Evolutionary conservation across 495 filamentous ascomycete genomes (phyloP).

Genomic region (Talaromyces ruber): DNA sequence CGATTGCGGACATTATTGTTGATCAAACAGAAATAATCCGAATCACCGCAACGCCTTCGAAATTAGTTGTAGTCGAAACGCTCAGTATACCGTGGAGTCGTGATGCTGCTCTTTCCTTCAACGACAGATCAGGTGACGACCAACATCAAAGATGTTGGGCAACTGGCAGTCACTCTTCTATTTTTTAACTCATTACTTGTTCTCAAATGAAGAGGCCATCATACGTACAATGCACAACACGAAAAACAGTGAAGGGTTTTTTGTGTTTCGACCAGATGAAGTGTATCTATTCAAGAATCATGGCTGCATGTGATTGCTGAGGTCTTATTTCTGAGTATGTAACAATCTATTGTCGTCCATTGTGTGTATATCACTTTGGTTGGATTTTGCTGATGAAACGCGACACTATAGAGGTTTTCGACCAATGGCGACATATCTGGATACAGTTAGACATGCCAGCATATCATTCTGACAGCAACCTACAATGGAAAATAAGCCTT

Average conservation of each 20-base stretch:
- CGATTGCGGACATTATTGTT: background rate
- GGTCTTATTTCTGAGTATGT: background rate
- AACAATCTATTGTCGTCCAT: background rate
- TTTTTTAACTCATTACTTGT: background rate
- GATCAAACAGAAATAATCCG: background rate
- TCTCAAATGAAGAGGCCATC: background rate
- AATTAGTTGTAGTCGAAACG: no score
- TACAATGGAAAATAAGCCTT: constrained; percentile 76
- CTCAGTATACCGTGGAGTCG: no score
- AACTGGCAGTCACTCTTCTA: constrained; percentile 2
- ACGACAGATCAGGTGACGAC: background rate
- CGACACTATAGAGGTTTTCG: constrained; percentile 29
- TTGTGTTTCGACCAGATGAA: background rate
- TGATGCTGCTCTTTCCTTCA: background rate
- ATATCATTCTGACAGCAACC: constrained; percentile 17
- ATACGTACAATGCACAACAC: background rate
- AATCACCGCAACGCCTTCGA: background rate
- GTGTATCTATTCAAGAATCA: background rate
- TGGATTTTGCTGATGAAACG: background rate
- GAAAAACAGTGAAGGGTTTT: background rate
- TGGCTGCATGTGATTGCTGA: background rate
- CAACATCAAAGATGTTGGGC: background rate
- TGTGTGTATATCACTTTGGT: background rate
- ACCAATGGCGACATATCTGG: constrained; percentile 52
- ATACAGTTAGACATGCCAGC: constrained; percentile 6